A percentile compares a stretch with the other conserved stretches of the same genome.
These are phyloP conservation scores for Hysterium pulicare DNA, from an alignment of 2,329 filamentous ascomycete species.

Conservation along the genomic window DNA sequence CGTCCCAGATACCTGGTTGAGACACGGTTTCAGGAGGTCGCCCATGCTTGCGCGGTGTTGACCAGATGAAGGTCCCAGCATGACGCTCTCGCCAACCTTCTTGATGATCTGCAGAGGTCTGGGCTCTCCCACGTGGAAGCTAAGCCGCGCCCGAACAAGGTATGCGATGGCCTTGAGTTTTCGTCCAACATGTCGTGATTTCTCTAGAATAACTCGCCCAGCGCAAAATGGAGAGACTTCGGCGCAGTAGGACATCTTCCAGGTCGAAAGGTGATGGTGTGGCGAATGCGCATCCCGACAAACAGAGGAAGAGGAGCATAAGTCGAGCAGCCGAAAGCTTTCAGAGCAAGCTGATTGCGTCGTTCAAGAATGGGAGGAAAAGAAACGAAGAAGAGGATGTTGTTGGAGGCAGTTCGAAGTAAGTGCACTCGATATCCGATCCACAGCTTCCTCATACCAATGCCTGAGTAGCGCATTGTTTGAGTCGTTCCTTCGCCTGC, in stretches of 20 bases:
- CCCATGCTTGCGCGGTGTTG: no score
- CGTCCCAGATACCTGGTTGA: no score
- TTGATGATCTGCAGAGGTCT: no score
- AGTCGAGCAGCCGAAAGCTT: conserved; percentile 30
- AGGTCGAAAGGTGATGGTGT: background rate
- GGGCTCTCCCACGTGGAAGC: no score
- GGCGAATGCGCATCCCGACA: conserved; percentile 8
- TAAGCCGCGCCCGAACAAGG: no score
- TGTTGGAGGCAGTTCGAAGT: conserved; percentile 22
- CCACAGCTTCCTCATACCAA: conserved; percentile 1
- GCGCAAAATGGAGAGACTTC: background rate
- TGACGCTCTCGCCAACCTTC: no score
- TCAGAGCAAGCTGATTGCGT: conserved; percentile 27
- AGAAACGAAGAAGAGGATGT: conserved; percentile 18
- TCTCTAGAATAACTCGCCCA: no score
- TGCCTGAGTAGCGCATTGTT: conserved; percentile 24
- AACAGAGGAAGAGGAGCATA: conserved; percentile 29
- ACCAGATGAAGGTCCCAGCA: no score
- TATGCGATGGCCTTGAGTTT: no score
- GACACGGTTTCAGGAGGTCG: no score
- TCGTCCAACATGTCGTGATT: background rate
- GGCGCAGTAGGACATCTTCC: background rate
- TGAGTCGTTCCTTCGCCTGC: conserved; percentile 29
- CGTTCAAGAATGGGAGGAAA: conserved; percentile 26
- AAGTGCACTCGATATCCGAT: conserved; percentile 5